phyloP scores from a whole-genome alignment of 2,329 filamentous ascomycete species.

The Metarhizium rileyi region DNA sequence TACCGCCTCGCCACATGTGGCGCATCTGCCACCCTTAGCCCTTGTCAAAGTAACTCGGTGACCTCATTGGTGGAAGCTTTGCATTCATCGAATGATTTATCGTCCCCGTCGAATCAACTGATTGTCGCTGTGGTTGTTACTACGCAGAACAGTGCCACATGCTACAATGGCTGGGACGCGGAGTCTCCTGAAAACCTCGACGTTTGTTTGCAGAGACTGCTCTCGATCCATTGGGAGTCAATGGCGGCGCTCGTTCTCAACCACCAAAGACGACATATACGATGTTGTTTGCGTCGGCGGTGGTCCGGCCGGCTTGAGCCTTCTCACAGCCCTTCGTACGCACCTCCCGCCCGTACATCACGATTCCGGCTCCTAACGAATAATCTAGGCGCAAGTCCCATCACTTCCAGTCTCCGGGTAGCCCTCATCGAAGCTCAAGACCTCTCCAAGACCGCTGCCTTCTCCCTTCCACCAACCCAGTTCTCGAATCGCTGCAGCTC shows the following conservation, averaged over 20 bases:
- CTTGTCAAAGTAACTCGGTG: not conserved
- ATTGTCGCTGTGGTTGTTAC: not conserved
- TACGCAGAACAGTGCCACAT: not conserved
- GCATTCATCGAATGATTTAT: no score
- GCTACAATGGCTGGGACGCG: constrained; percentile 18
- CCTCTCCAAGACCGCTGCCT: constrained; percentile 57
- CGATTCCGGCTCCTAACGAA: not conserved
- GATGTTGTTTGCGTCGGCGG: constrained; percentile 90
- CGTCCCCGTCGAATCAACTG: no score
- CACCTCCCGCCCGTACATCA: not conserved
- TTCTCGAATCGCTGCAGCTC: constrained; percentile 96
- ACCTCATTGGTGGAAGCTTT: not conserved
- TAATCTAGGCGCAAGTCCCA: constrained; percentile 58
- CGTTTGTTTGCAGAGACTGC: constrained; percentile 39
- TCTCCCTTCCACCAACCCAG: constrained; percentile 54
- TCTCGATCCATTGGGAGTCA: constrained; percentile 27
- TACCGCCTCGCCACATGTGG: constrained; percentile 6
- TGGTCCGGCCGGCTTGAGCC: constrained; percentile 78
- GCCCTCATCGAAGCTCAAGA: constrained; percentile 89
- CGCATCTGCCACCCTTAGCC: not conserved
- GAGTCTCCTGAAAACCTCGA: constrained; percentile 15
- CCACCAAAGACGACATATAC: constrained; percentile 60
- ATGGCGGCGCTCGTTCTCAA: constrained; percentile 32
- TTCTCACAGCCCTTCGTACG: constrained; percentile 65
- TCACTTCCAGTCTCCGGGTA: constrained; percentile 68